phyloP scores from a whole-genome alignment of 2,329 filamentous ascomycete species.

The Coniochaeta sp. region DNA sequence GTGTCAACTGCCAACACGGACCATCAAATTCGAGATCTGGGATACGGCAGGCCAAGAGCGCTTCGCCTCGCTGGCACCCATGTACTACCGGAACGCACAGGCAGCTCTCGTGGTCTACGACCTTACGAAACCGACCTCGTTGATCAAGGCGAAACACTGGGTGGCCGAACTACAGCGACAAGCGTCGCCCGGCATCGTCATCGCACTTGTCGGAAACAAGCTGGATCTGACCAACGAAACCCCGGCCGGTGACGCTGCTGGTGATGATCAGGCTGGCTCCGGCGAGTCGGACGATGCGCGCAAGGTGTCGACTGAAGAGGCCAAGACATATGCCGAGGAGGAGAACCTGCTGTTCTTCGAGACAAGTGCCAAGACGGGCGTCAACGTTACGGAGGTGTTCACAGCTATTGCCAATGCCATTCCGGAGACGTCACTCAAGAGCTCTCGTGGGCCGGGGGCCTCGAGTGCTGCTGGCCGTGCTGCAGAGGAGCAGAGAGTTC shows the following conservation, averaged over 20 bases:
- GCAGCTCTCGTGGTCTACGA: slow-evolving; percentile 98
- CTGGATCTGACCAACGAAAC: slow-evolving; percentile 72
- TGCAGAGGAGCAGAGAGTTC: slow-evolving; percentile 69
- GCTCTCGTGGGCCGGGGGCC: slow-evolving; percentile 63
- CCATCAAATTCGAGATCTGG: slow-evolving; percentile 95
- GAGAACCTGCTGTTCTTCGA: slow-evolving; percentile 94
- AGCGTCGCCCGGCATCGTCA: slow-evolving; percentile 92
- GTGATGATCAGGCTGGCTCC: slow-evolving; percentile 35
- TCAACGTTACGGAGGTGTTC: slow-evolving; percentile 93
- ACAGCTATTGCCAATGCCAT: slow-evolving; percentile 98
- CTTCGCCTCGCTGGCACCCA: slow-evolving; percentile 91
- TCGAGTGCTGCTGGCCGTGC: slow-evolving; percentile 50
- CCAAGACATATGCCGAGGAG: slow-evolving; percentile 88
- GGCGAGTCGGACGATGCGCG: slow-evolving; percentile 66
- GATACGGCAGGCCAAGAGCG: slow-evolving; percentile 97
- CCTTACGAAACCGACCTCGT: slow-evolving; percentile 89
- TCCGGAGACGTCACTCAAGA: slow-evolving; percentile 93
- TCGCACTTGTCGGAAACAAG: slow-evolving; percentile 95
- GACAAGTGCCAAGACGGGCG: slow-evolving; percentile 93
- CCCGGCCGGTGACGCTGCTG: slow-evolving; percentile 38
- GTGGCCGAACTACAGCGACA: slow-evolving; percentile 95
- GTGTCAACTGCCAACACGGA: slow-evolving; percentile 89
- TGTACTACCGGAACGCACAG: slow-evolving; percentile 99
- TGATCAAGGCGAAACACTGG: slow-evolving; percentile 98
- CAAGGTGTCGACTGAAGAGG: slow-evolving; percentile 86